Evolutionary conservation across 306 rosid species (phyloP).

Genomic region (Aeschynomene evenia): DNA sequence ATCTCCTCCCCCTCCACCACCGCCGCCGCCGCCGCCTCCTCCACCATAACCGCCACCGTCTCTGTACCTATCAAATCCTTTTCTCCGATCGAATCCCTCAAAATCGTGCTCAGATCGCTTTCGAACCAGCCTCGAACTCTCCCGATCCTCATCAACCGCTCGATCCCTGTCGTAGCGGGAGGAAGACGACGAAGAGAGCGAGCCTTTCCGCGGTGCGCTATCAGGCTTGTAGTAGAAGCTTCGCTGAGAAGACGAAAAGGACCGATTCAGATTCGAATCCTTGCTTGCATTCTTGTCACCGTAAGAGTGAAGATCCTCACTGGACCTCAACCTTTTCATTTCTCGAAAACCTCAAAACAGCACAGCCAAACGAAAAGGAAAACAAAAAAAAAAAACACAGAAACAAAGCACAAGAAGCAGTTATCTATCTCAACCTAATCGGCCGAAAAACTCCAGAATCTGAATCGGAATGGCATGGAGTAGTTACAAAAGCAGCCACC

Average conservation of each 20-base stretch:
- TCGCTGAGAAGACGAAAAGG: conserved; percentile 71
- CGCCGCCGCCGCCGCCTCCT: conserved; percentile 27
- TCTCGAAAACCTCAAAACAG: not conserved
- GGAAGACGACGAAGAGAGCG: conserved; percentile 51
- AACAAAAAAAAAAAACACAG: too few relatives aligned
- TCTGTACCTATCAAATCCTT: conserved; percentile 75
- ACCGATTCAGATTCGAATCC: conserved; percentile 59
- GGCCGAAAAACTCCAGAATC: not conserved
- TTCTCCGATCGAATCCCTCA: conserved; percentile 77
- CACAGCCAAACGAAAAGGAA: not conserved
- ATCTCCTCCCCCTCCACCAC: conserved; percentile 55
- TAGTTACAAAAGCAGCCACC: not conserved
- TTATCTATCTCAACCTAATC: not conserved
- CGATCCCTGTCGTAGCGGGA: conserved; percentile 73
- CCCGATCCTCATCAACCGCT: conserved; percentile 72
- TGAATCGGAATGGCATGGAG: conserved; percentile 5
- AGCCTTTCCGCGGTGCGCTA: conserved; percentile 52
- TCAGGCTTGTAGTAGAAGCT: conserved; percentile 66
- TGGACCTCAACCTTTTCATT: conserved; percentile 95
- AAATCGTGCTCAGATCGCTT: conserved; percentile 85
- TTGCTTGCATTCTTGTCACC: conserved; percentile 49
- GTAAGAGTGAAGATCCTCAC: conserved; percentile 79
- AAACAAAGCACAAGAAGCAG: conserved; percentile 14
- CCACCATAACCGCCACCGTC: conserved; percentile 40
- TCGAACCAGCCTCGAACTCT: conserved; percentile 60